phyloP scores from a whole-genome alignment of 352 stramenopile genomes.

The Globisporangium uncinulatum region DNA sequence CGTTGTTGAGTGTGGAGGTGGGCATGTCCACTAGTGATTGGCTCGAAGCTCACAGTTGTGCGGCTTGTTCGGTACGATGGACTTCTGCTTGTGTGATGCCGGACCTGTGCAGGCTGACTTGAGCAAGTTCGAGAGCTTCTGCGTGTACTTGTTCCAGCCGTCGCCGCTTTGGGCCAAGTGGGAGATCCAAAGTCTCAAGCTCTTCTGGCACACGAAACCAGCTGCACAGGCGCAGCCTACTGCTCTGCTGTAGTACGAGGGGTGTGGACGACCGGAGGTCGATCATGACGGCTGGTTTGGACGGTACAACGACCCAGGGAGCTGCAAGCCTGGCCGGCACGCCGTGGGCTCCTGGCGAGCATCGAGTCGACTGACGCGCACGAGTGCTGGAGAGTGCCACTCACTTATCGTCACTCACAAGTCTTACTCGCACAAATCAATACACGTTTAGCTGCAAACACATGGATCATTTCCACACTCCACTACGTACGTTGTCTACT shows the following conservation, averaged over 20 bases:
- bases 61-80: background rate
- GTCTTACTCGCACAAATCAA: background rate
- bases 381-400: slow-evolving; percentile 4
- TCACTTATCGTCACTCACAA: background rate
- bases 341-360: background rate
- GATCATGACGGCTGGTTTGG: background rate
- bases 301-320: background rate
- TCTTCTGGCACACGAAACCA: slow-evolving; percentile 18
- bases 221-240: background rate
- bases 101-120: slow-evolving; percentile 18
- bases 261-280: background rate
- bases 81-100: background rate
- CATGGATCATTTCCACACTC: no score
- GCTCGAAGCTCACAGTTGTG: background rate
- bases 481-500: no score
- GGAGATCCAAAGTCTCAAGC: slow-evolving; percentile 47
- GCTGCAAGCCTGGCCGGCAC: slow-evolving; percentile 1
- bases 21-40: background rate
- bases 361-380: slow-evolving; percentile 7
- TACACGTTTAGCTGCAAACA: no score
- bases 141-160: slow-evolving; percentile 54
- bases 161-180: slow-evolving; percentile 54
- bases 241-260: background rate
- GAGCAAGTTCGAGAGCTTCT: slow-evolving; percentile 29
- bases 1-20: no score